Percentiles rank a stretch among this genome's conserved stretches.
These are phyloP conservation scores for Thymus quinquecostatus DNA, from an alignment of 257 asterid genomes.

Conservation along the genomic window DNA sequence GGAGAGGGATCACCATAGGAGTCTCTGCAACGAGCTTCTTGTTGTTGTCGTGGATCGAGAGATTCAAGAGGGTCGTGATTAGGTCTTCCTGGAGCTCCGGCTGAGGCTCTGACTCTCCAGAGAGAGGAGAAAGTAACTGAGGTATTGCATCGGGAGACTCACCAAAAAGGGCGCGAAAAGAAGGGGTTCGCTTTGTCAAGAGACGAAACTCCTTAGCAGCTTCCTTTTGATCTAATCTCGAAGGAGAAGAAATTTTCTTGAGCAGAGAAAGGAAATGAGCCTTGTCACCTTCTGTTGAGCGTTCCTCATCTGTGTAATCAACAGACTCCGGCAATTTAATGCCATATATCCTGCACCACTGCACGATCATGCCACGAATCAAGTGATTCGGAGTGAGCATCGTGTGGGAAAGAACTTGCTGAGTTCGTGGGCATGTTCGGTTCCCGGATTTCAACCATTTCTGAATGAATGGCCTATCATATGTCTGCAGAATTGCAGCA, in stretches of 20 bases:
- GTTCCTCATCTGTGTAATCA: constrained; percentile 47
- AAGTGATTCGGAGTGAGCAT: constrained; percentile 73
- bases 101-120: constrained; percentile 33
- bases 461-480: constrained; percentile 73
- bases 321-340: constrained; percentile 56
- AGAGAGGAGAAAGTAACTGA: constrained; percentile 62
- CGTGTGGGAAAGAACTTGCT: constrained; percentile 79
- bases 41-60: constrained; percentile 82
- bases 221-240: constrained; percentile 56
- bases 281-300: constrained; percentile 61
- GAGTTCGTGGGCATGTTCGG: constrained; percentile 76
- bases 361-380: constrained; percentile 61
- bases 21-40: constrained; percentile 84
- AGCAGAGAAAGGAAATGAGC: constrained; percentile 58
- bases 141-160: constrained; percentile 63
- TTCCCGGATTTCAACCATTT: constrained; percentile 82
- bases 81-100: constrained; percentile 79
- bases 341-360: constrained; percentile 73
- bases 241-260: constrained; percentile 52
- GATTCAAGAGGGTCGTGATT: constrained; percentile 75
- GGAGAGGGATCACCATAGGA: constrained; percentile 65
- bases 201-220: constrained; percentile 75
- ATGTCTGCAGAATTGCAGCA: constrained; percentile 61
- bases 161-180: constrained; percentile 79
- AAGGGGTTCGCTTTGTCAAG: constrained; percentile 67